Base-by-base conservation (phyloP, 75 land plant species). In the Selaginella moellendorffii region DNA sequence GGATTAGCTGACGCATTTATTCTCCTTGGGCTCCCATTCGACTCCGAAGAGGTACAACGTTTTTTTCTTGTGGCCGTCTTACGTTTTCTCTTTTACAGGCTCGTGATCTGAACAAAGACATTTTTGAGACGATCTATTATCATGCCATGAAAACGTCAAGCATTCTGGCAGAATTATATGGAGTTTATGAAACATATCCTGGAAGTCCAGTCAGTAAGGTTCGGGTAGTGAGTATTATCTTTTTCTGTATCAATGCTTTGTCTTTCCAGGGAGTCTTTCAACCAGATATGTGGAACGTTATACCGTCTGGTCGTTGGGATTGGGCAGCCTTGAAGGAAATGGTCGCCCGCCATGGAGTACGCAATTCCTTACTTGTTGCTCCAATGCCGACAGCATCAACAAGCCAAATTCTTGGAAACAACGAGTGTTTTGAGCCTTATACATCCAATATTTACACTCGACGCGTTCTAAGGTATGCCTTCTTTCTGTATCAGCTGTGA, bases 341-440 rank as follows among this genome's bases (percentile, higher is more conserved):
- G 76, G 79, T 93, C 53, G 60, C 81, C 2, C 67, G 74, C 23
- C 65, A 85, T 71, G 97, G 95, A 25, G 75, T 85, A 2, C 73
- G 97, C 29, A 92, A 92, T 61, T 92, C 97, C 23, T 84, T 92
- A 52, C 83, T 92, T 12, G 68, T 92, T 52, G 96, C 97, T 24
- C 97, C 97, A 2, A 92, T 92, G 97, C 97, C 97, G 18, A 92
- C 97, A 54, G 97, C 97, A 54, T 90, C 96, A 27, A 90, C 97
- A 1, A 92, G 97, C 69, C 97, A 92, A 64, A 92, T 92, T 58
- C 81, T 92, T 61, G 97, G 97, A 52, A 92, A 92, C 60, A 92
- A 92, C 72, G 97, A 92, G 65, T 92, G 97, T 78, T 92, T 92
- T 74, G 97, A 92, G 68, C 97, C 97, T 0, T 92, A 92, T 54